Conservation (phyloP, 2,329 filamentous ascomycete genomes). For the Phaeosphaeriaceae sp. region DNA sequence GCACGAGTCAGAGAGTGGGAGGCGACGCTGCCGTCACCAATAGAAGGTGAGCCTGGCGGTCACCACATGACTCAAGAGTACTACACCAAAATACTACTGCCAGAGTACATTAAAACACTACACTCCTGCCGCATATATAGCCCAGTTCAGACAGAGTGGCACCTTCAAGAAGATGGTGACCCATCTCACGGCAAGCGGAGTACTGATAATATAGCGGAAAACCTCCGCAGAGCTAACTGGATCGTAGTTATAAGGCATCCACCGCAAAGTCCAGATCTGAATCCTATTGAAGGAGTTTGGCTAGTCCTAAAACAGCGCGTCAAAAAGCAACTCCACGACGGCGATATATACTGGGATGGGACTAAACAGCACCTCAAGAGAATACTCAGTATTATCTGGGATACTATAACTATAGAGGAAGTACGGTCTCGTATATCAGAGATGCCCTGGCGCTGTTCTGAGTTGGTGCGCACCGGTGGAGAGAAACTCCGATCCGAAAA, state of each 20-base stretch:
- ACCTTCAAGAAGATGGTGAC: constrained; percentile 10
- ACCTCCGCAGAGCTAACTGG: neutral
- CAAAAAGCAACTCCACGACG: neutral
- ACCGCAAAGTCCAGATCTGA: constrained; percentile 6
- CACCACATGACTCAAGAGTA: constrained; percentile 3
- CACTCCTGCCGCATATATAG: neutral
- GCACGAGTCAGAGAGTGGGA: neutral
- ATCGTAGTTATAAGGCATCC: constrained; percentile 1
- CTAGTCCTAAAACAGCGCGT: constrained; percentile 7
- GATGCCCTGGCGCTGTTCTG: no score
- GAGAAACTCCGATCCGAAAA: no score
- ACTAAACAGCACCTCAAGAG: no score
- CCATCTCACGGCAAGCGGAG: constrained; percentile 7
- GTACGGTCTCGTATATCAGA: no score
- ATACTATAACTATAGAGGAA: no score
- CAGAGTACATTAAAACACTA: neutral
- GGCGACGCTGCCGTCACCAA: neutral
- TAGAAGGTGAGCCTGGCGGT: neutral
- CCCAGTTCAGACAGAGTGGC: neutral
- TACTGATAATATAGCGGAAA: neutral
- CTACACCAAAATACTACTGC: constrained; percentile 4
- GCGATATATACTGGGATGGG: neutral
- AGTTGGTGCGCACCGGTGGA: no score
- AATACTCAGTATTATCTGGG: no score
- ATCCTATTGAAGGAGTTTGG: constrained; percentile 10